phyloP scores from a whole-genome alignment of 345 rosid genomes.

The Adansonia digitata region DNA sequence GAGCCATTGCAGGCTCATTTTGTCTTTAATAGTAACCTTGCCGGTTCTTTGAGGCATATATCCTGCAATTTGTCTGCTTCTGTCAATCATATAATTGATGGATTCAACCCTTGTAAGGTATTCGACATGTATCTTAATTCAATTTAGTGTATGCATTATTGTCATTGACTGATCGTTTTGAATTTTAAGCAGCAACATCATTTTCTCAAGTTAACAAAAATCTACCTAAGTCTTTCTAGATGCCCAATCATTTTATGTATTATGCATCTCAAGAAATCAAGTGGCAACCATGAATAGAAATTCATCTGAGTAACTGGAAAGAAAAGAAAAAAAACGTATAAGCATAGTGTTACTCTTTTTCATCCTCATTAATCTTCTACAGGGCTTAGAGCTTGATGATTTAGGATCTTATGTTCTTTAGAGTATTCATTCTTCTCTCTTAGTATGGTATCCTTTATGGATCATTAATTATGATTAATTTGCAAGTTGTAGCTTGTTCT shows the following conservation, averaged over 20 bases:
- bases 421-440: not conserved
- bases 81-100: constrained; percentile 49
- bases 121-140: constrained; percentile 7
- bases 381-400: not conserved
- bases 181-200: not conserved
- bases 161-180: not conserved
- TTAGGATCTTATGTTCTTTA: not conserved
- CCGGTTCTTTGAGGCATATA: constrained; percentile 58
- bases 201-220: not conserved
- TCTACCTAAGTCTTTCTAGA: not conserved
- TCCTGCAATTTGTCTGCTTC: constrained; percentile 56
- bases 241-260: not conserved
- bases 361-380: not conserved
- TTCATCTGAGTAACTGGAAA: not conserved
- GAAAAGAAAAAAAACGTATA: not conserved
- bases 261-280: not conserved
- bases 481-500: not conserved
- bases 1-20: constrained; percentile 61
- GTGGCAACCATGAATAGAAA: not conserved
- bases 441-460: not conserved
- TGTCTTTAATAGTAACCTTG: constrained; percentile 47
- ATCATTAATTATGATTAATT: not conserved
- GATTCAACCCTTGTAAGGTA: constrained; percentile 60
- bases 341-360: not conserved
- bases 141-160: not conserved